Evolutionary conservation across 176 grass and related monocot species (phyloP), one percentile per base, ranked within the genome.

Genomic region (Bonia amplexicaulis): DNA sequence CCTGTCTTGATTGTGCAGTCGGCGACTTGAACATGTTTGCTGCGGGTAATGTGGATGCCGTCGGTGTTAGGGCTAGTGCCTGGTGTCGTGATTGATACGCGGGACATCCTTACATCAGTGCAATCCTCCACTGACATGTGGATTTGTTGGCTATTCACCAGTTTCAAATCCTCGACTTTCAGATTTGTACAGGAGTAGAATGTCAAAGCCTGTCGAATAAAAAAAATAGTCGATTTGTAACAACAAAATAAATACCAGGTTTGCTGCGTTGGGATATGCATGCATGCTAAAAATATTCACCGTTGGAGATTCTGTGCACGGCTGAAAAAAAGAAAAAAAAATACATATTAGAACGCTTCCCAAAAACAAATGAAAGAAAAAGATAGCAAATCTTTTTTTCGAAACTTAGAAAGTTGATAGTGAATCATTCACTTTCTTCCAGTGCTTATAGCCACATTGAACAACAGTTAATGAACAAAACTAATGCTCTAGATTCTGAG

Each of bases 151-250:
- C 82, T 89, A 5, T 89, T 89, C 51, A 85, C 1, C 3, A 86
- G 55, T 48, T 85, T 8, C 11, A 90, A 20, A 26, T 89, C 66
- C 26, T 89, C 31, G n/a, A 86, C 16, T 69, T 75, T 90, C 27
- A 97, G 46, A 33, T 86, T 84, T 26, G 76, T 68, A 41, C 91
- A 97, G 17, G 65, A 86, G 67, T 82, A 73, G 72, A 97, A 97
- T 25, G 77, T 86, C 52, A 97, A 31, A 33, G 85, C 91, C 89
- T 92, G 60, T 14, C 39, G 53, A 47, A 31, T 29, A 19, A 68
- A 71, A 60, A 59, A 27, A 44, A 5, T 2, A 60, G 33, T 9
- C 10, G 45, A 14, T 20, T 47, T 82, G 9, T 31, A 44, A 81
- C 16, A 12, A 42, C 35, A 37, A 37, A 37, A 37, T 37, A 69